Base-by-base conservation (phyloP, 345 rosid species). In the Brassica incana region DNA sequence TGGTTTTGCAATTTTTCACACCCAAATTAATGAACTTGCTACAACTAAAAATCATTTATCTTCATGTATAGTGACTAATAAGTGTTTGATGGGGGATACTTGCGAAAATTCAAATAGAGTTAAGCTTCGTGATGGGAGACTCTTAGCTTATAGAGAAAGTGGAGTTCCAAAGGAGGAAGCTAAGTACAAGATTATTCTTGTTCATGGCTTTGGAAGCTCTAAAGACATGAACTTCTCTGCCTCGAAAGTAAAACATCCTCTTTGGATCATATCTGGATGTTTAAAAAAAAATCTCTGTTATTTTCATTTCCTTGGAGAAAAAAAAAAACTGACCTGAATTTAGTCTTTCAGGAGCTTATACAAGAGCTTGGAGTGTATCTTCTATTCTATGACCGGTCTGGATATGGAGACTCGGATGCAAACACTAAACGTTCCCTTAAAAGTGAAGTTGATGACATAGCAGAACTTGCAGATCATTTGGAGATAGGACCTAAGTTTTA, bases 171-270 rank as follows among this genome's bases (percentile, higher is more conserved):
- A 82, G 78, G 80, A 75, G 62, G 54, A 84, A 16, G 80, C 98
- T 1, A 88, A 85, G 45, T 85, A 77, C 85, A 87, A 76, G 80
- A 87, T 94, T 82, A 67, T 92, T 69, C 75, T 94, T 69, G 91
- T 90, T 71, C 97, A 94, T 80, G 98, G 98, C 29, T 92, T 94
- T 82, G 97, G 93, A 71, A 92, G 97, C 90, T 92, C 98, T 58
- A 92, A 94, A 80, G 97, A 92, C n/a, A 94, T 90, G 97, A 89
- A 78, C 78, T 90, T 94, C 81, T 85, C 82, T 23, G 93, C 86
- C 8, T 84, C 98, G 36, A 86, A 88, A 76, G 97, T 90, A 90
- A 43, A 71, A 23, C 15, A 68, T 43, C 2, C 15, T n/a, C n/a
- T n/a, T n/a, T n/a, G n/a, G n/a, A n/a, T n/a, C n/a, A n/a, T n/a